Percentiles rank a stretch among this genome's conserved stretches.
Evolutionary conservation across 2,329 filamentous ascomycete species (phyloP).

Genomic region (Fusarium solani-melongenae): DNA sequence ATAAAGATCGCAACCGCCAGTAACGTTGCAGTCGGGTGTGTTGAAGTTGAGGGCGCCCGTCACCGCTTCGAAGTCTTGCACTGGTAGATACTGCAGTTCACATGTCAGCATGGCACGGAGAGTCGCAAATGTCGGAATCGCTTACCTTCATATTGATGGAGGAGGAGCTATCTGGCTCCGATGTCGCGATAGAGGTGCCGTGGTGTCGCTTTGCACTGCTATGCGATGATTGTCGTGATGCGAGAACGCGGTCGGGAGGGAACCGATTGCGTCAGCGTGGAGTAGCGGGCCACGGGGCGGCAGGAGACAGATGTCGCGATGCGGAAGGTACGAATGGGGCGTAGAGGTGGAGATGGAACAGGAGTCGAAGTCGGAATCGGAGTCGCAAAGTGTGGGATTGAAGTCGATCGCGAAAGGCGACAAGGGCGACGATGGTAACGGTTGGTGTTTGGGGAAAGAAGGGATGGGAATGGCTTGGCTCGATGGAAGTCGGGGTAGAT

Average conservation of each 20-base stretch:
- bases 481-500: conserved; percentile 30
- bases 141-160: conserved; percentile 53
- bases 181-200: conserved; percentile 1
- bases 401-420: conserved; percentile 16
- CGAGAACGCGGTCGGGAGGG: conserved; percentile 20
- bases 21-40: conserved; percentile 90
- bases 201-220: conserved; percentile 13
- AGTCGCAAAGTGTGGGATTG: not conserved
- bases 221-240: conserved; percentile 19
- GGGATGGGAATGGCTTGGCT: conserved; percentile 5
- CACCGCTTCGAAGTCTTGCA: conserved; percentile 90
- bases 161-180: conserved; percentile 1
- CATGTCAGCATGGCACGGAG: conserved; percentile 31
- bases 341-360: not conserved
- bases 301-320: conserved; percentile 35
- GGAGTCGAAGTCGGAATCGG: not conserved
- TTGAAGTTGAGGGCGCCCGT: conserved; percentile 95
- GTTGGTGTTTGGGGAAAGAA: conserved; percentile 22
- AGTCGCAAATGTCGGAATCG: not conserved
- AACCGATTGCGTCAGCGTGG: conserved; percentile 48
- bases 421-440: conserved; percentile 13
- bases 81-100: conserved; percentile 80
- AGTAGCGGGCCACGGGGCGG: conserved; percentile 37
- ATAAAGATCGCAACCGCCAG: conserved; percentile 95
- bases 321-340: conserved; percentile 16